Evolutionary conservation across 306 rosid species (phyloP).

Genomic region (Medicago lupulina): DNA sequence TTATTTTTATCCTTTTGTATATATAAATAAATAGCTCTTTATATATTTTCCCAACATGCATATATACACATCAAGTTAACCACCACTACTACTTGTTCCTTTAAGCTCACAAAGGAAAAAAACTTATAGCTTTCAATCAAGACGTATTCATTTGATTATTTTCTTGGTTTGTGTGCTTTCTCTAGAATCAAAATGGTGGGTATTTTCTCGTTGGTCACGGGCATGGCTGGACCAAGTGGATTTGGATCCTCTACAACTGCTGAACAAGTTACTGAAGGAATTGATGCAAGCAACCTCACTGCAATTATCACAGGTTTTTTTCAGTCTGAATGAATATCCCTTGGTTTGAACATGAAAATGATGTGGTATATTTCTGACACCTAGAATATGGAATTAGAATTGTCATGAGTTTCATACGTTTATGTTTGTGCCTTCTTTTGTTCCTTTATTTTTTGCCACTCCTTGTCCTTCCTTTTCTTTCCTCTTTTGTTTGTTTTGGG

Average conservation of each 20-base stretch:
- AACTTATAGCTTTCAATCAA: neutral
- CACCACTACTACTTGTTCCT: neutral
- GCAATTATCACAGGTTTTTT: conserved; percentile 76
- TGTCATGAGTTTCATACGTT: neutral
- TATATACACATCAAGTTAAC: neutral
- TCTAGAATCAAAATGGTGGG: conserved; percentile 42
- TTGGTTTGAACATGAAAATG: neutral
- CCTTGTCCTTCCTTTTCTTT: conserved; percentile 1
- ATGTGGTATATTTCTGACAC: too few species aligned
- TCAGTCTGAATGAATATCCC: neutral
- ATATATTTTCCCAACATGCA: neutral
- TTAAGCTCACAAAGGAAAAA: neutral
- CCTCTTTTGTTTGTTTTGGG: neutral
- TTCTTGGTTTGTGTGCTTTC: neutral
- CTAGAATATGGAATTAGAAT: too few species aligned
- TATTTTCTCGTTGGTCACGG: conserved; percentile 66
- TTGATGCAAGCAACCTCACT: conserved; percentile 72
- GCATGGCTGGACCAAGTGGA: conserved; percentile 76
- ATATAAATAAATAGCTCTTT: neutral
- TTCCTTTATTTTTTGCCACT: neutral
- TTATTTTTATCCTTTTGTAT: too few species aligned
- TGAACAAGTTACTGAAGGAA: conserved; percentile 74
- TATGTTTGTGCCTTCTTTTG: conserved; percentile 24
- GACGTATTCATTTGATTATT: neutral
- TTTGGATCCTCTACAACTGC: conserved; percentile 94